phyloP scores from a whole-genome alignment of 768 basidiomycete genomes.

The Lactifluus piperatus region DNA sequence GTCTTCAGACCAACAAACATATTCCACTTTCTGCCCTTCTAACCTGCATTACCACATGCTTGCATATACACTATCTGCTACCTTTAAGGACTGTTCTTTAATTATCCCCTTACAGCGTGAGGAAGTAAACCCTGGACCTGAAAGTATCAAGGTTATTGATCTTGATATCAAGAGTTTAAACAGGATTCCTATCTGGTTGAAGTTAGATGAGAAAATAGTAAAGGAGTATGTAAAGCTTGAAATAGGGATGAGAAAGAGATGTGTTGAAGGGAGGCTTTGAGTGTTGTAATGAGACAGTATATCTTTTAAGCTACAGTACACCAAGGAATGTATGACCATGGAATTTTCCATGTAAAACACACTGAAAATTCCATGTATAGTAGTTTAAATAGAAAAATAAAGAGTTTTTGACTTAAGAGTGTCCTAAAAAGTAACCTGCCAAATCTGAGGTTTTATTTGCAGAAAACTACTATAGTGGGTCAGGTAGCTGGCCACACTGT shows the following conservation, averaged over 20 bases:
- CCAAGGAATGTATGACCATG: no score
- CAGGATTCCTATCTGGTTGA: conserved; percentile 61
- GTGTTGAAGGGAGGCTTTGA: neutral
- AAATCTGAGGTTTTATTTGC: no score
- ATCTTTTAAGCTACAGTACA: no score
- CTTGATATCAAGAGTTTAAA: conserved; percentile 70
- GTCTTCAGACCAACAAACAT: conserved; percentile 30
- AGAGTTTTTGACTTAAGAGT: no score
- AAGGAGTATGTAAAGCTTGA: conserved; percentile 29
- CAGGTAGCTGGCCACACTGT: no score
- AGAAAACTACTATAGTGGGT: no score
- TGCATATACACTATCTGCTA: conserved; percentile 80
- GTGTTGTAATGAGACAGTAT: no score
- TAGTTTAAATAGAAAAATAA: no score
- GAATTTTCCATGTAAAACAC: no score
- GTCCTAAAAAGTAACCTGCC: no score
- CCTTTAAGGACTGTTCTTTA: conserved; percentile 94
- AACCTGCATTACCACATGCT: conserved; percentile 55
- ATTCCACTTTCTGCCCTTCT: conserved; percentile 32
- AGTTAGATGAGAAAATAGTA: conserved; percentile 63
- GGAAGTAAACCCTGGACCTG: conserved; percentile 24
- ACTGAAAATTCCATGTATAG: no score
- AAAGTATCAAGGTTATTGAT: conserved; percentile 68
- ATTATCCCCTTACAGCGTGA: conserved; percentile 36
- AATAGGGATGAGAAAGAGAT: conserved; percentile 1